Percentiles rank a stretch among this genome's conserved stretches.
Conservation (phyloP, 768 basidiomycete species). For the Termitomyces sp. region DNA sequence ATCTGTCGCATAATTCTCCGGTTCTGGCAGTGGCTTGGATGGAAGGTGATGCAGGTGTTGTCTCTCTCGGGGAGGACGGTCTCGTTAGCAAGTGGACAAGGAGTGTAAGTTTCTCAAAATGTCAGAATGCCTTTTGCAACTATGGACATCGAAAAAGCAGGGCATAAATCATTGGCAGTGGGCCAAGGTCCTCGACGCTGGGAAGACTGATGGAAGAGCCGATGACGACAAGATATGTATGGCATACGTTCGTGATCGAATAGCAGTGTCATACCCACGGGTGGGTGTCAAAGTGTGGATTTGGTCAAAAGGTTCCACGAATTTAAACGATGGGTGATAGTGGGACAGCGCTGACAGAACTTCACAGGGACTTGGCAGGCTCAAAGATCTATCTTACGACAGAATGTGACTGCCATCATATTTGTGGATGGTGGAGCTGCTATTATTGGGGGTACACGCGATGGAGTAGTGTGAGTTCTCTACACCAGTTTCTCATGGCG, state of each 20-base stretch:
- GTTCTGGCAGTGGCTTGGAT: conserved; percentile 54
- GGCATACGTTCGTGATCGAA: conserved; percentile 48
- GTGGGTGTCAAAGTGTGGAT: conserved; percentile 62
- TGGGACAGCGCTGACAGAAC: conserved; percentile 3
- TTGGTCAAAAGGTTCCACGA: conserved; percentile 43
- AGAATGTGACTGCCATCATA: conserved; percentile 56
- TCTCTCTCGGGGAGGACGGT: conserved; percentile 55
- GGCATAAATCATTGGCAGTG: conserved; percentile 49
- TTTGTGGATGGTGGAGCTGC: conserved; percentile 61
- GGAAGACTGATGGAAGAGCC: conserved; percentile 24
- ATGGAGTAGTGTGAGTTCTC: conserved; percentile 58
- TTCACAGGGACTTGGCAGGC: conserved; percentile 53
- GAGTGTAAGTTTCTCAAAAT: conserved; percentile 31
- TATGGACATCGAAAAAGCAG: conserved; percentile 18
- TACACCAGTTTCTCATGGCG: not conserved
- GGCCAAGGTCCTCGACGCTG: conserved; percentile 48
- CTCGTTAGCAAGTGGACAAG: conserved; percentile 54
- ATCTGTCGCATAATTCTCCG: conserved; percentile 45
- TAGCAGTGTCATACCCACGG: conserved; percentile 58
- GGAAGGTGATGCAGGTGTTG: conserved; percentile 47
- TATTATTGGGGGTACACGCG: conserved; percentile 62
- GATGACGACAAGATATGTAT: conserved; percentile 41
- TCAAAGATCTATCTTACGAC: conserved; percentile 58
- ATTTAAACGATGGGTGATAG: not conserved
- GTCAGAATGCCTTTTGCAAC: not conserved